phyloP scores from a whole-genome alignment of 768 basidiomycete genomes.

The Leccinum uliginosum region DNA sequence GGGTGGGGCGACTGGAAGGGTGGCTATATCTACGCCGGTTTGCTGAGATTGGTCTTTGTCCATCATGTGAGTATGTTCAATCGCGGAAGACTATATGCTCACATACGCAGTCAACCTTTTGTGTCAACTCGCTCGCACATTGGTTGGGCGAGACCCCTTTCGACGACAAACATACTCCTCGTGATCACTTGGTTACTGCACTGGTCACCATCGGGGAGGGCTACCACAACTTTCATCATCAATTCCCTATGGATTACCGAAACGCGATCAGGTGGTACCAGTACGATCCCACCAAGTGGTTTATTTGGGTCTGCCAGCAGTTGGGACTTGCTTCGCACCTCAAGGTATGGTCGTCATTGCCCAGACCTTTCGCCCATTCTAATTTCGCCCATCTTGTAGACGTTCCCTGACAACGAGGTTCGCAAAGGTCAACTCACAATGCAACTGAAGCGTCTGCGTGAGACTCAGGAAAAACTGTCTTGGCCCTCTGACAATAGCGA shows the following conservation, averaged over 20 bases:
- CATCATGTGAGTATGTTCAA: conserved; percentile 63
- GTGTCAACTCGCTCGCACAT: conserved; percentile 95
- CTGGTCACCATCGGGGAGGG: conserved; percentile 92
- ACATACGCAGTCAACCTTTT: conserved; percentile 81
- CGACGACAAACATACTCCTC: conserved; percentile 92
- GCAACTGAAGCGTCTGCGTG: conserved; percentile 83
- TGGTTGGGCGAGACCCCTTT: conserved; percentile 93
- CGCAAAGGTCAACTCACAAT: conserved; percentile 90
- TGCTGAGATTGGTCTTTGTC: conserved; percentile 76
- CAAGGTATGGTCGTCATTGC: conserved; percentile 33
- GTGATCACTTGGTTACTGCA: conserved; percentile 86
- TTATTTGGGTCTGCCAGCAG: conserved; percentile 49
- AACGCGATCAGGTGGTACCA: conserved; percentile 92
- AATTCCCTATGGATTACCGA: conserved; percentile 95
- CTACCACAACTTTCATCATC: conserved; percentile 98
- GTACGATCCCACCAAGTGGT: conserved; percentile 94
- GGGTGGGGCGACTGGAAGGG: conserved; percentile 84
- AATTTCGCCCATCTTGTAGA: conserved; percentile 15
- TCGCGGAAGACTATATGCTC: neutral
- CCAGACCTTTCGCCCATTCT: neutral
- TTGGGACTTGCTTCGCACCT: conserved; percentile 55
- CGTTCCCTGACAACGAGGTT: conserved; percentile 68
- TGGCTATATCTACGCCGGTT: conserved; percentile 81
- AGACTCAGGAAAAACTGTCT: conserved; percentile 65
- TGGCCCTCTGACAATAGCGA: conserved; percentile 80